Percentiles rank a stretch among this genome's conserved stretches.
Evolutionary conservation across 1,284 basidiomycete genomes (phyloP).

Genomic region (Mycena sp.): DNA sequence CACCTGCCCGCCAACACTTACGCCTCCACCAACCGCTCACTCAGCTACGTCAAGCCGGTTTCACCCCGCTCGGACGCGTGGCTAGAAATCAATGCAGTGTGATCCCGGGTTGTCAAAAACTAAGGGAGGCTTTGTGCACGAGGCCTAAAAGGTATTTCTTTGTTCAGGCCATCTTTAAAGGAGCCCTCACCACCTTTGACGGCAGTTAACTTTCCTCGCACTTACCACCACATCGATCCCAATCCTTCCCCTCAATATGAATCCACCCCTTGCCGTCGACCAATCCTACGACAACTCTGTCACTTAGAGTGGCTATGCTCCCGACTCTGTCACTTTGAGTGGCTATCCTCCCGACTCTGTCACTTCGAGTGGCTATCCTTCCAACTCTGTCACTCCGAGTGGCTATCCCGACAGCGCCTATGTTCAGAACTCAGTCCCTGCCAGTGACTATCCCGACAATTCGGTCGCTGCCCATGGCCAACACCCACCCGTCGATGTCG

Average conservation of each 20-base stretch:
- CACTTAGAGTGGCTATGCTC: neutral
- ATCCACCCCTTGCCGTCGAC: neutral
- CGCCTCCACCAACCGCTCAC: neutral
- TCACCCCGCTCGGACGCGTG: no score
- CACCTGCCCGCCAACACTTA: no score
- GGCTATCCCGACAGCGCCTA: no score
- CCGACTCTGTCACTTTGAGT: neutral
- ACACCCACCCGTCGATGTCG: neutral
- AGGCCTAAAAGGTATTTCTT: constrained; percentile 6
- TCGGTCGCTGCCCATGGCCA: neutral
- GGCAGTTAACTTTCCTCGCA: constrained; percentile 12
- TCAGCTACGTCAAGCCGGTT: neutral
- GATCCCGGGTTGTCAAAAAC: no score
- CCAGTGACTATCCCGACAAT: no score
- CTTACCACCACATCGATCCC: neutral
- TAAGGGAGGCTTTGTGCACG: no score
- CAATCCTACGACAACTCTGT: neutral
- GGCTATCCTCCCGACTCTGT: neutral
- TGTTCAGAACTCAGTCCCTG: no score
- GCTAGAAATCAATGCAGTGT: no score
- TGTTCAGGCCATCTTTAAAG: constrained; percentile 11
- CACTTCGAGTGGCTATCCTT: neutral
- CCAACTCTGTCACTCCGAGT: neutral
- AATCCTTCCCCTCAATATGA: neutral
- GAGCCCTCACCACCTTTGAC: constrained; percentile 2